Evolutionary conservation across 768 basidiomycete species (phyloP), one percentile per base, ranked within the genome.

Genomic region (Lactarius pseudohatsudake): DNA sequence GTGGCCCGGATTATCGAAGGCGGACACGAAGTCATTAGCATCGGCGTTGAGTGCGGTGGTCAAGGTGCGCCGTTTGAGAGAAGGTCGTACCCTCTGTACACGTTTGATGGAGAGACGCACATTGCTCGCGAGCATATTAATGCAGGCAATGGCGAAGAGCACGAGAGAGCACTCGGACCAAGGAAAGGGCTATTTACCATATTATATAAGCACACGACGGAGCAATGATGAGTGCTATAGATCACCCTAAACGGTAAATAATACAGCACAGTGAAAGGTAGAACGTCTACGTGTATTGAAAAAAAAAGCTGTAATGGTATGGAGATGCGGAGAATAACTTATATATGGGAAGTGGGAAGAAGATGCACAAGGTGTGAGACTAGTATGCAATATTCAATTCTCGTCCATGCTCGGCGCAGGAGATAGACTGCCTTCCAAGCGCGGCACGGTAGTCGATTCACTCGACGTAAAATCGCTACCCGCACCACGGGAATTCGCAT

Each of bases 1-100:
- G 72, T 76, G 62, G 70, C 80, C 74, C 6, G 90, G 89, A 41
- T 82, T 81, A 78, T 94, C 91, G 75, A 93, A 92, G 65, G 90
- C 82, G 18, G 84, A 78, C 64, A 87, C 81, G 68, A 94, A 81
- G 59, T 85, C 81, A 60, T 78, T 79, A 38, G 77, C 76, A 16
- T 82, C 76, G 54, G 77, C 73, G 22, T 82, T 83, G 75, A 79
- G 70, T 61, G 72, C 32, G 28, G 61, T 65, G 34, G 67, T 66
- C 76, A 75, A 63, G 65, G 58, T 56, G 67, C 62, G 70, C 53
- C 32, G 59, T 34, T 56, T 61, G 8, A 57, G 40, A 38, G 43
- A 57, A 10, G 59, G 45, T 15, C 53, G 34, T 30, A 64, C 2
- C 26, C 43, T 59, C 20, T 64, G 61, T 22, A 61, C 34, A 45